phyloP scores from a whole-genome alignment of 192 early-diverging fungal genomes.

The Linderina pennispora region DNA sequence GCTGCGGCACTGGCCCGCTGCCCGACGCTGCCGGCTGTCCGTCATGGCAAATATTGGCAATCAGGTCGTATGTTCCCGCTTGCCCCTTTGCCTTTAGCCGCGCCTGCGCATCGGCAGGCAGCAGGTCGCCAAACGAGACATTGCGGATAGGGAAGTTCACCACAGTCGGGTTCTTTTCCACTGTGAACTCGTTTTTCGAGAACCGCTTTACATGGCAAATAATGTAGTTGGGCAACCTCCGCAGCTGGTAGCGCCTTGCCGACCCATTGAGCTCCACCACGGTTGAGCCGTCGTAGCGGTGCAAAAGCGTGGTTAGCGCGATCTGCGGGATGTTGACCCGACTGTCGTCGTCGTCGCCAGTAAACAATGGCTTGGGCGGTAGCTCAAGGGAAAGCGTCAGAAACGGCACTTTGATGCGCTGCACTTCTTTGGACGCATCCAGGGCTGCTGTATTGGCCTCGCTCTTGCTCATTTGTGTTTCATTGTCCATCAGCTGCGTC shows the following conservation, averaged over 20 bases:
- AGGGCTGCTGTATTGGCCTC: conserved; percentile 15
- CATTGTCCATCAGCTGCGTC: conserved; percentile 56
- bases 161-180: conserved; percentile 95
- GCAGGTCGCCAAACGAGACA: conserved; percentile 72
- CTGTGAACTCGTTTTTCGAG: conserved; percentile 71
- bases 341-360: conserved; percentile 51
- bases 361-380: conserved; percentile 86
- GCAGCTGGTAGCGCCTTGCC: conserved; percentile 68
- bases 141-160: conserved; percentile 90
- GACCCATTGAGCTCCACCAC: conserved; percentile 44
- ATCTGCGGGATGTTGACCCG: conserved; percentile 78
- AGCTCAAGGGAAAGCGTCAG: conserved; percentile 83
- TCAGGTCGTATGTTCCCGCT: conserved; percentile 61
- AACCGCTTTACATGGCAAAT: conserved; percentile 92
- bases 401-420: conserved; percentile 54
- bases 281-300: conserved; percentile 78
- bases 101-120: conserved; percentile 45
- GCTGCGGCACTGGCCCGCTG: not conserved
- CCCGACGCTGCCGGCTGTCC: conserved; percentile 50
- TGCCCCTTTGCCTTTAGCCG: conserved; percentile 21
- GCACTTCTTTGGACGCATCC: conserved; percentile 17
- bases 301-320: conserved; percentile 68
- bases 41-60: conserved; percentile 90
- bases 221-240: conserved; percentile 72
- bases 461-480: conserved; percentile 14